phyloP scores from a whole-genome alignment of 2,329 filamentous ascomycete species.

The Aspergillus sp. region DNA sequence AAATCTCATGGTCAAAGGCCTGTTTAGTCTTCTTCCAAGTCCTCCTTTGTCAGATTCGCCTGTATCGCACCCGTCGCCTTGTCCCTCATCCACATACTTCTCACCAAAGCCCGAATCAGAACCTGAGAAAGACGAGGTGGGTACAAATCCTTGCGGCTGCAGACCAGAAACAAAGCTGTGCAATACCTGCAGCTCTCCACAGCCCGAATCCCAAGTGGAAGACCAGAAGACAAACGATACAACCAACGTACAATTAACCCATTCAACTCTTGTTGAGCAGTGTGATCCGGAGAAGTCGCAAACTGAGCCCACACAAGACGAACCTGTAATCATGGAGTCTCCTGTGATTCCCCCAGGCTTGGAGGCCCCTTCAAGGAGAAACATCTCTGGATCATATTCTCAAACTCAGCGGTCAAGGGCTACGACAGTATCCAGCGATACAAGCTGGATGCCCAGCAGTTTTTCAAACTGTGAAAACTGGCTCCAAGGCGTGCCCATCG shows the following conservation, averaged over 20 bases:
- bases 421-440: constrained; percentile 31
- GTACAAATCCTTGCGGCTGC: constrained; percentile 6
- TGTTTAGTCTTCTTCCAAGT: constrained; percentile 34
- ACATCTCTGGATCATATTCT: constrained; percentile 15
- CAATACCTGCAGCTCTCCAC: constrained; percentile 12
- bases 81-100: constrained; percentile 21
- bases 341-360: neutral
- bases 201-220: constrained; percentile 5
- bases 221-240: constrained; percentile 8
- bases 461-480: constrained; percentile 34
- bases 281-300: constrained; percentile 15
- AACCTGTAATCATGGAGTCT: too few species aligned
- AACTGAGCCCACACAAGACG: too few species aligned
- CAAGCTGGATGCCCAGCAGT: constrained; percentile 33
- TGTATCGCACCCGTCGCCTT: constrained; percentile 17
- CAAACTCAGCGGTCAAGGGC: constrained; percentile 25
- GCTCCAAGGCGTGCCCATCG: constrained; percentile 33
- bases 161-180: constrained; percentile 6
- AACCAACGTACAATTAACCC: constrained; percentile 29
- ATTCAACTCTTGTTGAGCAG: constrained; percentile 26
- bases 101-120: constrained; percentile 15
- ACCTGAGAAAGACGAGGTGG: constrained; percentile 9
- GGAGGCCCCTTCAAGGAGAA: constrained; percentile 6
- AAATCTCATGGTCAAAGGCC: constrained; percentile 24
- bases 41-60: constrained; percentile 32